Percentiles rank a stretch among this genome's conserved stretches.
Conservation (phyloP, 352 stramenopile genomes). For the Plasmopara viticola region DNA sequence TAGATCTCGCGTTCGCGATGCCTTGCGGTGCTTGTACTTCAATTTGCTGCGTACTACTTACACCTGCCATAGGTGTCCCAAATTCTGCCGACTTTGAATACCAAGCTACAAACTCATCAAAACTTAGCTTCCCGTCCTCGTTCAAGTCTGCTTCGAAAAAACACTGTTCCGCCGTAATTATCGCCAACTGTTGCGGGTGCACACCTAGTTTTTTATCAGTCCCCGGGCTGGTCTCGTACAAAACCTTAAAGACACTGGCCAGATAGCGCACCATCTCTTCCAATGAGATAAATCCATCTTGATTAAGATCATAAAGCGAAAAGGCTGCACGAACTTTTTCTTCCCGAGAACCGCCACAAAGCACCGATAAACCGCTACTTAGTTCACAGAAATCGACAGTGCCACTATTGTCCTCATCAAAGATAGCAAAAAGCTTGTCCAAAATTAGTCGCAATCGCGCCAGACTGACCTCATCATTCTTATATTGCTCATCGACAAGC, state of each 20-base stretch:
- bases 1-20: constrained; percentile 11
- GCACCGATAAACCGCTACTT: constrained; percentile 69
- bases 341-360: constrained; percentile 73
- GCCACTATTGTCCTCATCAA: constrained; percentile 72
- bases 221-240: constrained; percentile 75
- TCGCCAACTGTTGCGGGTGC: constrained; percentile 61
- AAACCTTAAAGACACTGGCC: constrained; percentile 78
- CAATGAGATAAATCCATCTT: constrained; percentile 79
- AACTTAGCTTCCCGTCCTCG: constrained; percentile 70
- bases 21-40: constrained; percentile 9
- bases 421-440: constrained; percentile 76
- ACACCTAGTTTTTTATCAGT: constrained; percentile 53
- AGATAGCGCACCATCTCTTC: constrained; percentile 88
- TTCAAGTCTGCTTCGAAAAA: constrained; percentile 83
- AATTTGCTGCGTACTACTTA: constrained; percentile 22
- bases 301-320: constrained; percentile 81
- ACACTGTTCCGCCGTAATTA: constrained; percentile 77
- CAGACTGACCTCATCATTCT: constrained; percentile 60
- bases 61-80: constrained; percentile 30
- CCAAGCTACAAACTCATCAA: constrained; percentile 84
- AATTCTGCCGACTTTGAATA: constrained; percentile 61
- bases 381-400: constrained; percentile 84
- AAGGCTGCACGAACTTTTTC: constrained; percentile 86
- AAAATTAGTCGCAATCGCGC: constrained; percentile 58
- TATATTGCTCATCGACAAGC: constrained; percentile 76